Evolutionary conservation across 352 stramenopile genomes (phyloP).

Genomic region (Globisporangium camurandrum): DNA sequence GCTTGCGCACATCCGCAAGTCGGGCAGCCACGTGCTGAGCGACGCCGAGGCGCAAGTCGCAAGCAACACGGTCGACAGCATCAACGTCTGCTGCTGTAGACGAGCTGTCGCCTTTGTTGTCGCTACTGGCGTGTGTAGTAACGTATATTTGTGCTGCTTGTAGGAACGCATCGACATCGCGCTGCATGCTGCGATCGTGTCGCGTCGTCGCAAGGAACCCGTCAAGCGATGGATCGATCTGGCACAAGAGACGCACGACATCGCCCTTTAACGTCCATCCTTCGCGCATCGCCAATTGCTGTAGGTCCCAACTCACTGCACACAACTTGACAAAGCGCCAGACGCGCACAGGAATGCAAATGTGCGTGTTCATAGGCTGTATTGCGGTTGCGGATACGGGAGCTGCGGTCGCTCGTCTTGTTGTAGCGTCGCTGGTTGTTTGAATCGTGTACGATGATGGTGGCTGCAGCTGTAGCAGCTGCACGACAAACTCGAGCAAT

Average conservation of each 20-base stretch:
- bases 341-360: conserved; percentile 22
- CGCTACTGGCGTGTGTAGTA: background rate
- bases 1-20: conserved; percentile 10
- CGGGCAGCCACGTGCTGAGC: conserved; percentile 22
- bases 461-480: conserved; percentile 25
- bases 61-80: background rate
- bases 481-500: conserved; percentile 34
- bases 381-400: conserved; percentile 1
- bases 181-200: conserved; percentile 13
- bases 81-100: conserved; percentile 10
- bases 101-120: background rate
- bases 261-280: conserved; percentile 26
- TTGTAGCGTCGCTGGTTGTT: background rate
- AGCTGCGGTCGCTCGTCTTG: background rate
- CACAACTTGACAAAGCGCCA: conserved; percentile 38
- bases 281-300: conserved; percentile 17
- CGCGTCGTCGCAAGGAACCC: conserved; percentile 24
- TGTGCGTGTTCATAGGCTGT: too few species aligned
- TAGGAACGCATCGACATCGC: conserved; percentile 25
- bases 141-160: background rate
- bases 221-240: conserved; percentile 7
- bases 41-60: conserved; percentile 18
- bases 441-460: conserved; percentile 16
- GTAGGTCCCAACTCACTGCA: conserved; percentile 14
- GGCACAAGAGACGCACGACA: conserved; percentile 15